Conservation (phyloP, 805 yeast species). For the Blastobotrys americana region DNA sequence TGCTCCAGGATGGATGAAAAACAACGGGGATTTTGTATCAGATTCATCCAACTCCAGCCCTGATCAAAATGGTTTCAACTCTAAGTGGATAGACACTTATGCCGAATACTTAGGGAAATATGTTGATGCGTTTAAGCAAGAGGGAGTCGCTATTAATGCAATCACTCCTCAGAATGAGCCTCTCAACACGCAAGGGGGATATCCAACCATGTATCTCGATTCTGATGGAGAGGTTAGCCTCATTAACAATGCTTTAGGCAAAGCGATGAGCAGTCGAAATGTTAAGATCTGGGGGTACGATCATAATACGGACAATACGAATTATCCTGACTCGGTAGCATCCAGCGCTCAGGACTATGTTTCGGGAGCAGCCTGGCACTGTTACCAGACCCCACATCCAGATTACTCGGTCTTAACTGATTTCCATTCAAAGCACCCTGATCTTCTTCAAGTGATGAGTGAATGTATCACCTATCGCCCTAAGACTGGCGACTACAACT, state of each 20-base stretch:
- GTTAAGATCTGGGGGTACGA: conserved; percentile 5
- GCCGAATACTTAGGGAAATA: conserved; percentile 7
- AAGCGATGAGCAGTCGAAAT: conserved; percentile 1
- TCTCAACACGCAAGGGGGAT: conserved; percentile 7
- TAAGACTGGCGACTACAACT: neutral
- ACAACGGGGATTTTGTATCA: conserved; percentile 3
- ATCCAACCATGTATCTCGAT: conserved; percentile 3
- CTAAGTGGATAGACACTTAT: neutral
- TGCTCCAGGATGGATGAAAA: conserved; percentile 10
- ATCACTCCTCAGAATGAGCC: conserved; percentile 10
- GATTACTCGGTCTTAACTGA: conserved; percentile 5
- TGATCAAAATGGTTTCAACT: neutral
- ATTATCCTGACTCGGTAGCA: neutral
- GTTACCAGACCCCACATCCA: conserved; percentile 3
- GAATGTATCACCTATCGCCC: conserved; percentile 1
- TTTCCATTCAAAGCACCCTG: conserved; percentile 4
- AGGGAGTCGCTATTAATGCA: conserved; percentile 2
- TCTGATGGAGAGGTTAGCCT: neutral
- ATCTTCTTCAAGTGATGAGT: conserved; percentile 5
- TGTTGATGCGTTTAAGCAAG: conserved; percentile 2
- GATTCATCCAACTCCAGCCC: neutral
- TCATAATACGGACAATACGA: conserved; percentile 4
- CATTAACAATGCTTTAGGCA: conserved; percentile 2
- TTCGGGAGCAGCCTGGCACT: conserved; percentile 7
- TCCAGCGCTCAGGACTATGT: conserved; percentile 3